A percentile compares a stretch with the other conserved stretches of the same genome.
Conservation (phyloP, 805 yeast species). For the Myxozyma neotropica region DNA sequence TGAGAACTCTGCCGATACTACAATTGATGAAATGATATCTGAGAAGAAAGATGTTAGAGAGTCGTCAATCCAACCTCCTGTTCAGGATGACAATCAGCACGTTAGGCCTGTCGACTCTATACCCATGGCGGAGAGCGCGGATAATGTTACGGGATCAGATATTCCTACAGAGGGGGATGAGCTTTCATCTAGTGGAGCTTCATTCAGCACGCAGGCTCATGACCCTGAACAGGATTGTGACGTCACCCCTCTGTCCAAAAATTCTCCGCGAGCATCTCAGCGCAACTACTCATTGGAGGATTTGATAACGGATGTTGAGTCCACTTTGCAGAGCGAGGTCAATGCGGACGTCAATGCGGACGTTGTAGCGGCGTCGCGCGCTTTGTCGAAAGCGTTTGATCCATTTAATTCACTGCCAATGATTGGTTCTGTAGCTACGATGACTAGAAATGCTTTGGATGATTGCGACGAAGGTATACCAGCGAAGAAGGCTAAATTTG, state of each 20-base stretch:
- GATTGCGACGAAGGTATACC: not conserved
- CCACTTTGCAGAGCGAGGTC: slow-evolving; percentile 4
- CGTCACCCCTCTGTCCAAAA: not conserved
- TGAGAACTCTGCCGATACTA: not conserved
- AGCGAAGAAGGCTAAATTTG: not conserved
- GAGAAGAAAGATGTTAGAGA: not conserved
- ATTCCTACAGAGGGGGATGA: not conserved
- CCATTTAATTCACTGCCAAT: slow-evolving; percentile 17
- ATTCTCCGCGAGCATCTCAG: too few relatives aligned
- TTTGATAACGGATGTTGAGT: not conserved
- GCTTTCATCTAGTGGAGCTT: not conserved
- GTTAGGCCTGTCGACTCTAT: not conserved
- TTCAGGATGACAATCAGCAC: too few relatives aligned
- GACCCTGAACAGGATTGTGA: not conserved
- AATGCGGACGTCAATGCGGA: slow-evolving; percentile 3
- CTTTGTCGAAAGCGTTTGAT: slow-evolving; percentile 1
- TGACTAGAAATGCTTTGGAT: not conserved
- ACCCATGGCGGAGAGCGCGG: not conserved
- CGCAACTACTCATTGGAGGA: not conserved
- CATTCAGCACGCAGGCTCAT: not conserved
- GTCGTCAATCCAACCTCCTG: too few relatives aligned
- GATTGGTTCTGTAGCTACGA: not conserved
- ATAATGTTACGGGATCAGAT: not conserved
- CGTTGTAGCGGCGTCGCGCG: not conserved
- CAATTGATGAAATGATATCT: not conserved